Base-by-base conservation (phyloP, 2,329 filamentous ascomycete species). In the Sclerotinia sclerotiorum region DNA sequence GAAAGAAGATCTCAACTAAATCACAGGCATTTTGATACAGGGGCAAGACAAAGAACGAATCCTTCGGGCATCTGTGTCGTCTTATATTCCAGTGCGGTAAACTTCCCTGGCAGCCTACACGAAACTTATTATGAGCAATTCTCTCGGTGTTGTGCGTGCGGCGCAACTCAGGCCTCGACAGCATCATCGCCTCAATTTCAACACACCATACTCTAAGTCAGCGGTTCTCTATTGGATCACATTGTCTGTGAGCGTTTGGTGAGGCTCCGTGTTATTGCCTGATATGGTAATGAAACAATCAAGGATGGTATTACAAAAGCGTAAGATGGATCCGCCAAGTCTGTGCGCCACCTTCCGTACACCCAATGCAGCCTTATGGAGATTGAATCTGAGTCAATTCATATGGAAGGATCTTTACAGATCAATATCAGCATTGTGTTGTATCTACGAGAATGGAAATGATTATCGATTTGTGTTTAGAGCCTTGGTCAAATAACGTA, bases 341-440 rank as follows among this genome's bases (percentile, higher is more conserved):
- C n/a, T 21, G 19, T 3, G 51, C 46, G 60, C 60, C 60, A 62
- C 60, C n/a, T 49, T 62, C 17, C 17, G 29, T 62, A 6, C 46
- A 51, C 21, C n/a, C 13, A 39, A 24, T 11, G 29, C 27, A 21
- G 32, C 60, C 60, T 39, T 39, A 24, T 15, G 11, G 32, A 27
- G 17, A 39, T 51, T 13, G 17, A 39, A 39, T 46, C 39, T 62
- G 46, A 42, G 32, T 35, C 32, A 19, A 15, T 11, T 17, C 21
- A 7, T 2, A 27, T 7, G 4, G 5, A 13, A 39, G 13, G 15
- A 39, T 7, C 11, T 15, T 17, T 8, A 10, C 6, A 21, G 21
- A 63, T 39, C 29, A 7, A 13, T 32, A 15, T 2, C 29, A 27
- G 32, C 15, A 46, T 42, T 17, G 15, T 11, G 13, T 2, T 19